phyloP scores from a whole-genome alignment of 139 green algal species.

The Tetraselmis striata region DNA sequence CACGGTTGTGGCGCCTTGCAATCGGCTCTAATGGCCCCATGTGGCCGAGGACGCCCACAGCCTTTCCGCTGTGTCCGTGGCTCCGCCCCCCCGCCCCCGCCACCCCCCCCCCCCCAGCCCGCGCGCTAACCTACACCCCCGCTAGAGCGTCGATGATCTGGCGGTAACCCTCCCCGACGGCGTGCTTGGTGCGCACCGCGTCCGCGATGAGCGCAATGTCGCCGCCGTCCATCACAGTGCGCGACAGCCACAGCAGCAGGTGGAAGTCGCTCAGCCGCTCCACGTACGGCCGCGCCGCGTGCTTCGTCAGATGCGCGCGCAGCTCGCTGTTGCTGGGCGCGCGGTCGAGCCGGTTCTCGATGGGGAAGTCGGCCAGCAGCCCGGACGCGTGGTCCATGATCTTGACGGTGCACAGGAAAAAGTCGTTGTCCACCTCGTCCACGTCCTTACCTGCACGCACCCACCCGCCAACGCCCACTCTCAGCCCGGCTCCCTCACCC shows the following conservation, averaged over 20 bases:
- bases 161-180: constrained; percentile 77
- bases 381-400: constrained; percentile 86
- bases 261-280: constrained; percentile 87
- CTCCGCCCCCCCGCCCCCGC: too few species aligned
- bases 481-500: too few species aligned
- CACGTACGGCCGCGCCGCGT: constrained; percentile 44
- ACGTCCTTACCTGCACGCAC: constrained; percentile 69
- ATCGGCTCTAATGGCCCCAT: too few species aligned
- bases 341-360: constrained; percentile 84
- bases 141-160: constrained; percentile 86
- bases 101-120: too few species aligned
- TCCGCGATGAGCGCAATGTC: constrained; percentile 73
- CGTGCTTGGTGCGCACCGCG: constrained; percentile 42
- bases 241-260: constrained; percentile 87
- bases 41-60: too few species aligned
- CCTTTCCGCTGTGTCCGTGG: too few species aligned
- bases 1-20: too few species aligned
- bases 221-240: constrained; percentile 58
- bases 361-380: constrained; percentile 67
- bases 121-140: constrained; percentile 42
- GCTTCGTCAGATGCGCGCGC: constrained; percentile 59
- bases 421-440: constrained; percentile 92
- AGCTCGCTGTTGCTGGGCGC: constrained; percentile 48
- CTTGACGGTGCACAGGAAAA: constrained; percentile 83
- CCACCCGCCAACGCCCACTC: too few species aligned